These are phyloP conservation scores for Claviceps cyperi DNA, from an alignment of 2,329 filamentous ascomycete genomes.

Conservation along the genomic window DNA sequence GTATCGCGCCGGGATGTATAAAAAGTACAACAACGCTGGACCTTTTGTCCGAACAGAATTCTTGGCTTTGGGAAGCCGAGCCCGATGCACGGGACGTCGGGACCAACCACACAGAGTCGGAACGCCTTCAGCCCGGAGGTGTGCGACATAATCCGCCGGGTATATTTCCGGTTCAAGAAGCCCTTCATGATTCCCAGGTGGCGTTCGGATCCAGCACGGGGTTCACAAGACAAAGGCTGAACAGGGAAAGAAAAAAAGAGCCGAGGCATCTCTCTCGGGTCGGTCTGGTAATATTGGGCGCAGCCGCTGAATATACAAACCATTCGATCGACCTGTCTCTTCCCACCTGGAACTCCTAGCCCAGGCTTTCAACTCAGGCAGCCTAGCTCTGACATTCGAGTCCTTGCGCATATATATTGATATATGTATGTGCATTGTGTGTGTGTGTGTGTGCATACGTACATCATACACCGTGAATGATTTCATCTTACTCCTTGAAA, in stretches of 20 bases:
- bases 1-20: too few species aligned
- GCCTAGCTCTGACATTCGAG: too few species aligned
- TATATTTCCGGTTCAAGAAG: background rate
- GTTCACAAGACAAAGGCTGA: background rate
- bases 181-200: background rate
- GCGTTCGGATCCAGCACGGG: background rate
- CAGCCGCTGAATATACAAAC: background rate
- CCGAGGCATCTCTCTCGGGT: background rate
- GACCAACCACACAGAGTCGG: background rate
- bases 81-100: background rate
- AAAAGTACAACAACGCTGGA: too few species aligned
- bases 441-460: background rate
- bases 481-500: background rate
- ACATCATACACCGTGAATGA: too few species aligned
- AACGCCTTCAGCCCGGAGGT: background rate
- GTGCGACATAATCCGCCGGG: background rate
- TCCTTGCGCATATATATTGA: background rate
- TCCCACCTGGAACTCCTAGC: too few species aligned
- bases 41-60: background rate
- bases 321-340: background rate
- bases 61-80: too few species aligned
- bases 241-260: background rate
- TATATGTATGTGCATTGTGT: background rate
- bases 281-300: background rate
- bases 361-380: too few species aligned